Conservation (phyloP, 208 protist genomes). For the Angomonas ambiguus region DNA sequence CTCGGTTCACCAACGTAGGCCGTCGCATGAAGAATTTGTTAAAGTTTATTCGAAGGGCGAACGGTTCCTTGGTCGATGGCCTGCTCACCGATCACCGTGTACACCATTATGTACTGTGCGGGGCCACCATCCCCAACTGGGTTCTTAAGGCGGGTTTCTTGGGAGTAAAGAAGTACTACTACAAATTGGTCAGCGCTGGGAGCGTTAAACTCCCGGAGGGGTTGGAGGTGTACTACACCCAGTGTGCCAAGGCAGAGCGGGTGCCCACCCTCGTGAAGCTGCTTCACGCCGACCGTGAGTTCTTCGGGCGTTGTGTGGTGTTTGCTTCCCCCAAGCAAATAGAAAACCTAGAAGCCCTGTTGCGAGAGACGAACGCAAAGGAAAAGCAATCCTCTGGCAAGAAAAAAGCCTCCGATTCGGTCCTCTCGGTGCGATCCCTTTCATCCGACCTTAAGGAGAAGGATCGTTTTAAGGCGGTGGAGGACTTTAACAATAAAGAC, state of each 20-base stretch:
- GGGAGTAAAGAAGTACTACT: constrained; percentile 91
- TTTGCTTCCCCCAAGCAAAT: constrained; percentile 65
- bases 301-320: constrained; percentile 65
- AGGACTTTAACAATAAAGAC: constrained; percentile 73
- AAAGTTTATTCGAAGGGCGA: constrained; percentile 63
- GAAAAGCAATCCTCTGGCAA: background rate
- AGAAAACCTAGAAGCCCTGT: constrained; percentile 15
- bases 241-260: constrained; percentile 35
- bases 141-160: constrained; percentile 88
- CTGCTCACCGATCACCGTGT: constrained; percentile 75
- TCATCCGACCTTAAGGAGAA: constrained; percentile 42
- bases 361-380: background rate
- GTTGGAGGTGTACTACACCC: constrained; percentile 57
- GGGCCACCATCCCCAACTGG: constrained; percentile 89
- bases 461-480: constrained; percentile 74
- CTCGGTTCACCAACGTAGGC: constrained; percentile 77
- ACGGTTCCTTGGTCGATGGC: constrained; percentile 65
- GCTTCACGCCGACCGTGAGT: constrained; percentile 15
- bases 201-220: constrained; percentile 67
- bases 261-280: constrained; percentile 34
- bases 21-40: constrained; percentile 87
- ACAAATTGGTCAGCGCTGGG: constrained; percentile 75
- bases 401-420: background rate
- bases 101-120: constrained; percentile 90
- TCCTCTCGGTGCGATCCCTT: constrained; percentile 45